Evolutionary conservation across 495 filamentous ascomycete species (phyloP).

Genomic region (Choiromyces venosus): DNA sequence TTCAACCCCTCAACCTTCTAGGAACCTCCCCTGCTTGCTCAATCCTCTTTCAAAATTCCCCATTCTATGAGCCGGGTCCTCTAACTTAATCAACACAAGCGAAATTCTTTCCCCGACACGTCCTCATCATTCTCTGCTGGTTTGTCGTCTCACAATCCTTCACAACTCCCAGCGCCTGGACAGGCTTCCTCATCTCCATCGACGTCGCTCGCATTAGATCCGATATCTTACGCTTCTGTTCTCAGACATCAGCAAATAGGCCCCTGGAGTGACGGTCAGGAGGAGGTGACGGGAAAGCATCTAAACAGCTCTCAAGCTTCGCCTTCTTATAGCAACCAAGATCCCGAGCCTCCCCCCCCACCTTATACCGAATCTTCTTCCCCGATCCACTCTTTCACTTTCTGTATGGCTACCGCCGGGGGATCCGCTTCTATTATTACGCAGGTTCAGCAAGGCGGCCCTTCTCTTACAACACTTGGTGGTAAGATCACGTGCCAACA

Average conservation of each 20-base stretch:
- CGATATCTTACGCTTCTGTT: neutral
- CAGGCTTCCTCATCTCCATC: neutral
- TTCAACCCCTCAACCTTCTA: neutral
- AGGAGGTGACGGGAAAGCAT: neutral
- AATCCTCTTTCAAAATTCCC: neutral
- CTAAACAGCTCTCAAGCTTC: constrained; percentile 16
- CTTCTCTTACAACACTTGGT: constrained; percentile 79
- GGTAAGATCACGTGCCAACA: constrained; percentile 52
- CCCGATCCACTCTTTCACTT: constrained; percentile 87
- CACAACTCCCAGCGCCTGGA: neutral
- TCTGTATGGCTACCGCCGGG: constrained; percentile 95
- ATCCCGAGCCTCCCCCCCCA: constrained; percentile 61
- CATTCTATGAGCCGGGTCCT: neutral
- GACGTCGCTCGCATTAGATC: neutral
- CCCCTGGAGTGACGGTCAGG: neutral
- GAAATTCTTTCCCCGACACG: neutral
- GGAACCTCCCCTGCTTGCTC: neutral
- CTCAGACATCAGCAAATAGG: neutral
- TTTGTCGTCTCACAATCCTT: neutral
- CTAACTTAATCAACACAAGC: neutral
- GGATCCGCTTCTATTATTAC: constrained; percentile 97
- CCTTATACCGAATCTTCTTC: constrained; percentile 92
- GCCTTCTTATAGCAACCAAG: constrained; percentile 41
- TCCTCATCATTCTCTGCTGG: neutral
- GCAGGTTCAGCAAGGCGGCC: constrained; percentile 89